These are phyloP conservation scores for Phyllosticta ampelicida DNA, from an alignment of 2,329 filamentous ascomycete genomes.

Conservation along the genomic window DNA sequence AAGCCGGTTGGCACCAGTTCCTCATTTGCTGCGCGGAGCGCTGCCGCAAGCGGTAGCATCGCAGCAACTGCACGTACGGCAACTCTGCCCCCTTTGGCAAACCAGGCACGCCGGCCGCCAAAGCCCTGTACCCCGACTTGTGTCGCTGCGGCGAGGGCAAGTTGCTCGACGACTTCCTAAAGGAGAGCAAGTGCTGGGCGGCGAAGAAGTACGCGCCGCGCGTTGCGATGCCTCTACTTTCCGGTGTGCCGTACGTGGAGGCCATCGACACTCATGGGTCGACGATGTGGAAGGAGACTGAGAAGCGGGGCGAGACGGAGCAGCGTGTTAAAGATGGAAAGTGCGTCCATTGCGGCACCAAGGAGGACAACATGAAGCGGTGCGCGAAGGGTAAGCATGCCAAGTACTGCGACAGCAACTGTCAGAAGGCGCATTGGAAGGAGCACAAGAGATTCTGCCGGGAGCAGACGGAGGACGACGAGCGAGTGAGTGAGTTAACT, in stretches of 20 bases:
- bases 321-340: background rate
- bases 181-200: background rate
- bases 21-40: background rate
- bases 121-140: conserved; percentile 5
- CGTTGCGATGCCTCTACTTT: background rate
- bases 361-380: background rate
- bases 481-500: background rate
- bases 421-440: conserved; percentile 1
- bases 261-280: background rate
- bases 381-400: background rate
- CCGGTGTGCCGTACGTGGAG: background rate
- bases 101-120: background rate
- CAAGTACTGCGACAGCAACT: background rate
- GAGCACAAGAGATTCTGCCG: background rate
- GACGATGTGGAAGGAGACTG: background rate
- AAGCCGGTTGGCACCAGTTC: background rate
- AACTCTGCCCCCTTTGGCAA: background rate
- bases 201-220: background rate
- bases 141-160: conserved; percentile 26
- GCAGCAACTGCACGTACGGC: background rate
- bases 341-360: background rate
- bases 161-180: conserved; percentile 16
- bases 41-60: background rate
- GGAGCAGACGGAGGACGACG: background rate
- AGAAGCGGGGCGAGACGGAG: background rate